Evolutionary conservation across 495 filamentous ascomycete species (phyloP), one percentile per base, ranked within the genome.

Genomic region (Bombardia bombarda): DNA sequence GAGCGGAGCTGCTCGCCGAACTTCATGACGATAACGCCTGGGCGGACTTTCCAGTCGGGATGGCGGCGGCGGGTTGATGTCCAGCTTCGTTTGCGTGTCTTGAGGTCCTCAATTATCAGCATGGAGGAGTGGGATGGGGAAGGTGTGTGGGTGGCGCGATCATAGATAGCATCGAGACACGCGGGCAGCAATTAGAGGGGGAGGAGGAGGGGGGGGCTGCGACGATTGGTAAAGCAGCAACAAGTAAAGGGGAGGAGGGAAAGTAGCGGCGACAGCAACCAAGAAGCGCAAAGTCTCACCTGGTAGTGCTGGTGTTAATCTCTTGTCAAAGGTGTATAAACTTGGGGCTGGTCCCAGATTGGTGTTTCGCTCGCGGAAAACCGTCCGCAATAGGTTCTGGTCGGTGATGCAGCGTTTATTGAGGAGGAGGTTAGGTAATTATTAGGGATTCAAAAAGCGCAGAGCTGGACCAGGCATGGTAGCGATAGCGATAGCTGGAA

Each of bases 1-100:
- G 86, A 87, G 31, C 84, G 84, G 47, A 99, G 79, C 71, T 97
- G 88, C 61, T 94, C 84, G 58, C 92, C 92, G 75, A 99, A 99
- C 72, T 94, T 97, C 69, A 66, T 70, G 61, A 58, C 63, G 66
- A 75, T 51, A 40, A 66, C 46, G 41, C 69, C 60, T n/a, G 64
- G 66, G 26, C 52, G 40, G 39, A 60, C 48, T 38, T 56, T 45
- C 58, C 58, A 57, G 38, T 49, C 45, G 39, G 50, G 44, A 14
- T 55, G 48, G 26, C 40, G 33, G 32, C 38, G 37, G 40, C 55
- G 57, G 33, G 45, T 49, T 13, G 56, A 53, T 46, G 49, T 42
- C 57, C 62, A 65, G 35, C 45, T 53, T 46, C 40, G 48, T 30
- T 51, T 52, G 37, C 56, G 62, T 20, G 63, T 65, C 42, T 54